phyloP scores from a whole-genome alignment of 768 basidiomycete species.

The Rhodotorula paludigena region DNA sequence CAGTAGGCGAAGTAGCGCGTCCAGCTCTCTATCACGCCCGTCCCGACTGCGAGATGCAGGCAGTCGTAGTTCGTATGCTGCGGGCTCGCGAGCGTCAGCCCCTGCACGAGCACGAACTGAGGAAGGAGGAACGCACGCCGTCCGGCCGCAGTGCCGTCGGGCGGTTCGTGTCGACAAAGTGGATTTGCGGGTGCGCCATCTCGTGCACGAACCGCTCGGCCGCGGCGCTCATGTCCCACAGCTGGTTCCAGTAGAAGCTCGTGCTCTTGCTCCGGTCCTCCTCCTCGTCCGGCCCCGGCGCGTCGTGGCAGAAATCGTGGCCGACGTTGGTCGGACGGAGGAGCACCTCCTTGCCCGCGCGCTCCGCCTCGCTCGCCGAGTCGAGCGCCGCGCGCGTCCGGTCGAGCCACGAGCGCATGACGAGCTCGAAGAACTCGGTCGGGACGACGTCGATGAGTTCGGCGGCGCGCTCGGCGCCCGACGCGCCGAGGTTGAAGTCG shows the following conservation, averaged over 20 bases:
- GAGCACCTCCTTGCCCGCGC: neutral
- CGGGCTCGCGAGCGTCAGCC: neutral
- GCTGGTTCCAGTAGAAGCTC: neutral
- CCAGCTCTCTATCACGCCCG: constrained; percentile 8
- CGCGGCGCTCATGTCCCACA: neutral
- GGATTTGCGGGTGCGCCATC: neutral
- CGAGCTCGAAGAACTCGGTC: constrained; percentile 3
- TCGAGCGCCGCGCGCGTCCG: neutral
- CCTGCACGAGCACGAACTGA: neutral
- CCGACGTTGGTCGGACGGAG: neutral
- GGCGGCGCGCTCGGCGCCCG: no score
- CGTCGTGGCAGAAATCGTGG: neutral
- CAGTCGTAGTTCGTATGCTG: constrained; percentile 13
- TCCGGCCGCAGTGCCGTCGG: neutral
- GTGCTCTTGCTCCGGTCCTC: neutral
- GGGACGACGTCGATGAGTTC: neutral
- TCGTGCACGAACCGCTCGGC: neutral
- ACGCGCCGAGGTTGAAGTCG: neutral
- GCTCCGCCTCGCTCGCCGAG: neutral
- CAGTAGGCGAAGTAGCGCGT: neutral
- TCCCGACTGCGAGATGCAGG: neutral
- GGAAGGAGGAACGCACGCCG: neutral
- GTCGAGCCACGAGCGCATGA: neutral
- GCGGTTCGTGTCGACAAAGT: neutral
- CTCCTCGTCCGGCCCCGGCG: neutral